Conservation (phyloP, 2,329 filamentous ascomycete genomes). For the Clonostachys solani region DNA sequence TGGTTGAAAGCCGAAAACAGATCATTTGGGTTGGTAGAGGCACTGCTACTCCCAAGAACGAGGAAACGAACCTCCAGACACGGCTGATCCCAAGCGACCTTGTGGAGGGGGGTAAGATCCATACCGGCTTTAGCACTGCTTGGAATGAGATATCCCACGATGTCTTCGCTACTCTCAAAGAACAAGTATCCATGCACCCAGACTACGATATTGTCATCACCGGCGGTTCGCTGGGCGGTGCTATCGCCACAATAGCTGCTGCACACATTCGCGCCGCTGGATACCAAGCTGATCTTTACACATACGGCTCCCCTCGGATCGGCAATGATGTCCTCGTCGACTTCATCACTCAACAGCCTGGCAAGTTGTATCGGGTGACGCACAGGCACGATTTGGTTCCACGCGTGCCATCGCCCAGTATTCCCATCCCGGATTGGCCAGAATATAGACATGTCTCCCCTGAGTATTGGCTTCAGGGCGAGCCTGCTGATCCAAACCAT, state of each 20-base stretch:
- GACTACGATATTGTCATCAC: conserved; percentile 52
- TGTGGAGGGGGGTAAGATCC: conserved; percentile 41
- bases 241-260: conserved; percentile 56
- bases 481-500: conserved; percentile 22
- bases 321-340: conserved; percentile 51
- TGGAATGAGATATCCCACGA: conserved; percentile 47
- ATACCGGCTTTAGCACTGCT: conserved; percentile 52
- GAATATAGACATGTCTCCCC: conserved; percentile 64
- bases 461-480: conserved; percentile 56
- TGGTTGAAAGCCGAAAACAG: conserved; percentile 40
- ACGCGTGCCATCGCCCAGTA: conserved; percentile 48
- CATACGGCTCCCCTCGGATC: conserved; percentile 64
- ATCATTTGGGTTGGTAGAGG: conserved; percentile 60
- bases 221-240: conserved; percentile 66
- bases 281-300: conserved; percentile 50
- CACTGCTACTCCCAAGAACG: conserved; percentile 54
- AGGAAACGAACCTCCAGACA: conserved; percentile 45
- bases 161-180: conserved; percentile 36
- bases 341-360: conserved; percentile 48
- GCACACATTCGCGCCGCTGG: conserved; percentile 48
- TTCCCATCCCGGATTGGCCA: conserved; percentile 28
- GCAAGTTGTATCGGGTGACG: conserved; percentile 58
- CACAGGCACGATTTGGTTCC: conserved; percentile 65
- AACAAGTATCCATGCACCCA: conserved; percentile 40
- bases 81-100: conserved; percentile 17